These are phyloP conservation scores for Lipomyces chichibuensis DNA, from an alignment of 805 yeast species.

Conservation along the genomic window DNA sequence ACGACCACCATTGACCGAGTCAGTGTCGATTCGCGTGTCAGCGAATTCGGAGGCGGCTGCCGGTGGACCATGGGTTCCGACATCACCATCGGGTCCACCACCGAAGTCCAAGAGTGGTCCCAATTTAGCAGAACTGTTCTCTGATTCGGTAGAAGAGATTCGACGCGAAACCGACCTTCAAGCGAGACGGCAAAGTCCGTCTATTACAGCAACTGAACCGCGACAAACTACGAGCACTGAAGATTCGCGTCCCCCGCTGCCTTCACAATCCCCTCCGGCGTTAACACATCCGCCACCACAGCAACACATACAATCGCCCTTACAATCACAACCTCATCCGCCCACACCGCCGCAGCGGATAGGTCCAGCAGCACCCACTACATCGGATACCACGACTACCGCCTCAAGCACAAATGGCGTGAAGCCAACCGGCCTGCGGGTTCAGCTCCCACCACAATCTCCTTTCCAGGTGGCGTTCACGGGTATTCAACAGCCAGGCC, in stretches of 20 bases:
- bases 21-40: background rate
- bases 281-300: background rate
- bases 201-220: constrained; percentile 1
- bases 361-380: background rate
- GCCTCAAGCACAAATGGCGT: constrained; percentile 2
- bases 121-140: constrained; percentile 26
- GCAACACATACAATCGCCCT: constrained; percentile 1
- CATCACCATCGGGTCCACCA: background rate
- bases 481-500: background rate
- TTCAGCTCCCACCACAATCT: constrained; percentile 7
- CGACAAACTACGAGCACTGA: constrained; percentile 7
- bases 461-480: background rate
- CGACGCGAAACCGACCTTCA: background rate
- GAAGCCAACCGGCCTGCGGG: constrained; percentile 12
- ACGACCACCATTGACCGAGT: background rate
- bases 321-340: constrained; percentile 6
- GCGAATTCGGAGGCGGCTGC: background rate
- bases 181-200: background rate
- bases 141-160: constrained; percentile 18
- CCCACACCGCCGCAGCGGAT: constrained; percentile 1
- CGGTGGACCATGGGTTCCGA: background rate
- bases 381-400: background rate
- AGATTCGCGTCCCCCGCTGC: background rate
- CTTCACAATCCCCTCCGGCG: background rate
- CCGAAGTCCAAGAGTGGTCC: constrained; percentile 21